Evolutionary conservation across 306 rosid species (phyloP), one percentile per base, ranked within the genome.

Genomic region (Medicago lupulina): DNA sequence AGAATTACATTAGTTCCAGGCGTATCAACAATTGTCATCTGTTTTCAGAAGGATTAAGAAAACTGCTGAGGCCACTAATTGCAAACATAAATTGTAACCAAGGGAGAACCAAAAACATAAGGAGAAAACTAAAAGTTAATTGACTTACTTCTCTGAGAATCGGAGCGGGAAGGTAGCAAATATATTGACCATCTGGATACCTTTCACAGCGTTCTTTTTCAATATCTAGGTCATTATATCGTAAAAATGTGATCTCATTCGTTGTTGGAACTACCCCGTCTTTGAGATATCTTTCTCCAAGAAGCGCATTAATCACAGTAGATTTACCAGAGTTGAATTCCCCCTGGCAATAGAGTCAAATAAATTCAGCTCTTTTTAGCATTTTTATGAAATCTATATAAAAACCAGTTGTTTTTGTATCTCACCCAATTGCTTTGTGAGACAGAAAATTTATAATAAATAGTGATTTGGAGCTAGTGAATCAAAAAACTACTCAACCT

Each of bases 1-100:
- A 92, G 97, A 86, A 95, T 95, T 82, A 95, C 98, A 89, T 95
- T 95, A 73, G 98, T 92, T 85, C 98, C 98, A 59, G 98, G 98
- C 70, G 98, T 95, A 81, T 95, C 98, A 54, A 95, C 97, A 80
- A 95, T 60, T 64, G 79, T 89, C 93, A 95, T 95, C 99, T 92
- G 97, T 73, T 66, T 78, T 44, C 71, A 71, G 68, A 81, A 75
- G 25, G 44, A 74, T 9, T 1, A 57, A 40, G 43, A 74, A 21
- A 71, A 79, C 16, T 59, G 31, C 16, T 70, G 41, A 85, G 62
- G 23, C 69, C 67, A 77, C 38, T 60, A 59, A 59, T 41, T 12
- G 51, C 25, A 40, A 13, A 49, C 40, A 63, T 19, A 58, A 53
- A 81, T 47, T 9, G 14, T 64, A 18, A n/a, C 50, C 41, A 51